Base-by-base conservation (phyloP, 345 rosid species). In the Lumnitzera racemosa region DNA sequence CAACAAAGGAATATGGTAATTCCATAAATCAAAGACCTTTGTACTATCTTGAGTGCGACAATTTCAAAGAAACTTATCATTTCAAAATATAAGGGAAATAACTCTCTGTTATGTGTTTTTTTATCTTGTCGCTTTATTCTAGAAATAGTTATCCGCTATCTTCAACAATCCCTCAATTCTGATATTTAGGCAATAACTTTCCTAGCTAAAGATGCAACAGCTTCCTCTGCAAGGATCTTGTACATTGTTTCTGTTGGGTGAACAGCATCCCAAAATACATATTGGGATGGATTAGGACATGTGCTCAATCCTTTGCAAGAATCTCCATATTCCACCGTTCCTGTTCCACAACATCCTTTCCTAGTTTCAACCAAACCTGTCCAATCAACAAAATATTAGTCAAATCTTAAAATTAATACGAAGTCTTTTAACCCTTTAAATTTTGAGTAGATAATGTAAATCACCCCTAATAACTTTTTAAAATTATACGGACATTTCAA, bases 181-280 rank as follows among this genome's bases (percentile, higher is more conserved):
- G 20, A 20, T 20, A 20, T 53, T 61, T 59, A 70, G 54, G 20
- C 8, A 4, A 69, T 48, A 51, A 51, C 10, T 27, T 36, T 53
- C 55, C 61, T 60, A 24, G 15, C 15, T 17, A 87, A 55, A 15
- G 88, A 67, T 52, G 67, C 58, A 12, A 88, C 16, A 46, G 84
- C 85, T 25, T 72, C 67, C 13, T 57, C 66, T 13, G 89, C 89
- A 20, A 91, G 51, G 59, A 88, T 78, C 67, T 75, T 74, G 57
- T 91, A 91, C 90, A 85, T 84, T 60, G 67, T 84, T 61, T 91
- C 74, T 0, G 92, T 81, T 13, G 95, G 98, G 63, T 91, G 96
- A 36, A 87, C 95, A 0, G 95, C 87, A 54, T 89, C 98, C 95
- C 95, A 91, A 54, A 89, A 89, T 10, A 72, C 70, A 27, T 83